Percentiles rank a stretch among this genome's conserved stretches.
Evolutionary conservation across 2,329 filamentous ascomycete genomes (phyloP).

Genomic region (Claviceps humidiphila): DNA sequence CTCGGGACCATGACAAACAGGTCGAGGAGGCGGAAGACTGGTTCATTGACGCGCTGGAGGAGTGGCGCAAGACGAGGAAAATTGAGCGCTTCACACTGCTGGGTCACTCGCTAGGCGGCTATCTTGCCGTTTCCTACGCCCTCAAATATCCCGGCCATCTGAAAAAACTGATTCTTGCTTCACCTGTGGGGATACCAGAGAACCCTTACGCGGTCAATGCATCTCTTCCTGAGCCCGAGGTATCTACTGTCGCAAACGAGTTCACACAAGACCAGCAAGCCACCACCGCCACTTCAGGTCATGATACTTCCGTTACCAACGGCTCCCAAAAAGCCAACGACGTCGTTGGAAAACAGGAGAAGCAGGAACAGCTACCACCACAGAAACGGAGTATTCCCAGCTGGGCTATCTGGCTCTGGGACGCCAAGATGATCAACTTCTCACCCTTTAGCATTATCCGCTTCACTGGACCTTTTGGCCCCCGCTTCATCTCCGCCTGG

Average conservation of each 20-base stretch:
- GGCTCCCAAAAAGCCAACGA: conserved; percentile 21
- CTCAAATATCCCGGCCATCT: conserved; percentile 89
- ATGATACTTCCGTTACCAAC: not conserved
- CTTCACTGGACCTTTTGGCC: conserved; percentile 77
- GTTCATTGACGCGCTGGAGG: conserved; percentile 93
- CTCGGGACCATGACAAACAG: conserved; percentile 67
- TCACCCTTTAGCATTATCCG: conserved; percentile 88
- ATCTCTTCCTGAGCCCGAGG: conserved; percentile 62
- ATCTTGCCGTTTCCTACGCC: conserved; percentile 88
- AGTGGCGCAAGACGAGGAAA: conserved; percentile 80
- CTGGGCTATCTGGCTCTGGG: conserved; percentile 92
- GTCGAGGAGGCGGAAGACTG: conserved; percentile 84
- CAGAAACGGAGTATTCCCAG: conserved; percentile 52
- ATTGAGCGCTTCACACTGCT: conserved; percentile 89
- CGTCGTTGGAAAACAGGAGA: conserved; percentile 15
- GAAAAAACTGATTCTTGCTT: conserved; percentile 92
- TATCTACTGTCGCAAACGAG: conserved; percentile 63
- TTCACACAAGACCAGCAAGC: conserved; percentile 60
- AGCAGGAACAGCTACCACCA: not conserved
- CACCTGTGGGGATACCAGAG: conserved; percentile 86
- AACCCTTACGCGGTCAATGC: conserved; percentile 80
- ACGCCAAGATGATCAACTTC: conserved; percentile 95
- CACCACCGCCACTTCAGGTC: conserved; percentile 20
- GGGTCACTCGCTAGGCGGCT: conserved; percentile 87
- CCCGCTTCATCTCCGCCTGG: conserved; percentile 88